These are phyloP conservation scores for Trichoderma cornu-damae DNA, from an alignment of 2,329 filamentous ascomycete species.

Conservation along the genomic window DNA sequence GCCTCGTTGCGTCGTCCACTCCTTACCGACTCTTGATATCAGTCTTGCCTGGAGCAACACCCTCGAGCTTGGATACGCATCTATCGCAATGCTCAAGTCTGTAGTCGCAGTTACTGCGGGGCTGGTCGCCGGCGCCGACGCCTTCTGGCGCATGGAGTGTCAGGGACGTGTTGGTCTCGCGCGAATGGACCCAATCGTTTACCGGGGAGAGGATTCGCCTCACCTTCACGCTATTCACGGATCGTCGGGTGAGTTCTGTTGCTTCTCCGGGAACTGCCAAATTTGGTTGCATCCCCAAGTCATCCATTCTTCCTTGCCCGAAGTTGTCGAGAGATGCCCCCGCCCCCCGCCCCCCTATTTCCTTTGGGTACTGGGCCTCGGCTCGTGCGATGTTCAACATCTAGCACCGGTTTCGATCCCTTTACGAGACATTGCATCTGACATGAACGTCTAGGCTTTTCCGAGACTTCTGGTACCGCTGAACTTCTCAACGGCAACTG, in stretches of 20 bases:
- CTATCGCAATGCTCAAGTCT: slow-evolving; percentile 33
- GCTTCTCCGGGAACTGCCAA: slow-evolving; percentile 21
- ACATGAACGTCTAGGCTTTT: slow-evolving; percentile 52
- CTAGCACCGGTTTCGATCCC: neutral
- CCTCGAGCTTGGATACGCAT: slow-evolving; percentile 27
- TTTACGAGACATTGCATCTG: slow-evolving; percentile 15
- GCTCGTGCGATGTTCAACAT: neutral
- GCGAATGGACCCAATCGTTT: slow-evolving; percentile 72
- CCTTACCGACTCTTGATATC: slow-evolving; percentile 25
- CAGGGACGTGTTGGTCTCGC: slow-evolving; percentile 63
- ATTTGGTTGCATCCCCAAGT: neutral
- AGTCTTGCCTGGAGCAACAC: slow-evolving; percentile 15
- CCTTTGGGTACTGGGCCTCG: neutral
- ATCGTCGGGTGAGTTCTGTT: slow-evolving; percentile 58
- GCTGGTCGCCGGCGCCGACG: slow-evolving; percentile 44
- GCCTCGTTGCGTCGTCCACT: slow-evolving; percentile 35
- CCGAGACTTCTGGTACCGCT: slow-evolving; percentile 49
- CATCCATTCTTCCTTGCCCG: no score
- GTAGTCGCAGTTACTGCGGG: slow-evolving; percentile 31
- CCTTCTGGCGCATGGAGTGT: slow-evolving; percentile 90
- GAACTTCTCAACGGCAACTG: slow-evolving; percentile 60
- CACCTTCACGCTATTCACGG: slow-evolving; percentile 76
- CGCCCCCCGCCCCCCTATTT: neutral
- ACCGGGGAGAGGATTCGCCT: slow-evolving; percentile 51
- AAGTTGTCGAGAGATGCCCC: no score